Evolutionary conservation across 768 basidiomycete species (phyloP).

Genomic region (Rhodotorula toruloides): DNA sequence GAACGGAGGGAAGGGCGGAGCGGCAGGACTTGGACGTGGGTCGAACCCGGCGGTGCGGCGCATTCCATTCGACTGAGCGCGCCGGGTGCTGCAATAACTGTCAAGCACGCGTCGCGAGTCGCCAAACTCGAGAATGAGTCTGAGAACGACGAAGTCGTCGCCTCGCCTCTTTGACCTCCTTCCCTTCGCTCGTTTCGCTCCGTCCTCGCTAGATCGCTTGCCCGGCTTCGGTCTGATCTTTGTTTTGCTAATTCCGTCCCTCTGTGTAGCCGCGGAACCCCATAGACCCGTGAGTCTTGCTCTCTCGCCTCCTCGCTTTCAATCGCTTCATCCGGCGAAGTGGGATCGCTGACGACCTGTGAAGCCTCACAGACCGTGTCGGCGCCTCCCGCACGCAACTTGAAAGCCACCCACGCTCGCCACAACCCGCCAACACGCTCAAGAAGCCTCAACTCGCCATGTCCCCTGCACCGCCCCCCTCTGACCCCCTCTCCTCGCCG

Average conservation of each 20-base stretch:
- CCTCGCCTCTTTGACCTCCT: not conserved
- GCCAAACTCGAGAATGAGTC: too few relatives aligned
- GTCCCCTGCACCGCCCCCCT: not conserved
- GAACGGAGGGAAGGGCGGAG: constrained; percentile 31
- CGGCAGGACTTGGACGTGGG: not conserved
- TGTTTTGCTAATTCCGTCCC: too few relatives aligned
- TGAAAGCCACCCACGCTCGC: not conserved
- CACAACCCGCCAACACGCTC: not conserved
- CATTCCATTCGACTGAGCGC: constrained; percentile 35
- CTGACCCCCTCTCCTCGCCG: not conserved
- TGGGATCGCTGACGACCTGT: too few relatives aligned
- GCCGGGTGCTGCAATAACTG: not conserved
- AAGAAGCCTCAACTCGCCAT: not conserved
- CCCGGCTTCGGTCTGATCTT: too few relatives aligned
- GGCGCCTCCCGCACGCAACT: not conserved
- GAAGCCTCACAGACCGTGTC: too few relatives aligned
- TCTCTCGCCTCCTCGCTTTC: too few relatives aligned
- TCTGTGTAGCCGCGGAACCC: too few relatives aligned
- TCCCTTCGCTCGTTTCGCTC: not conserved
- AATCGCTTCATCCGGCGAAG: too few relatives aligned
- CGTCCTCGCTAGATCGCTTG: too few relatives aligned
- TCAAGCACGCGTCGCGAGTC: too few relatives aligned
- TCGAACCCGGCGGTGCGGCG: constrained; percentile 8
- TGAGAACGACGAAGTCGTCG: too few relatives aligned
- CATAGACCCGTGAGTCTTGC: too few relatives aligned